These are phyloP conservation scores for Centaurea solstitialis DNA, from an alignment of 129 eudicot genomes.

Conservation along the genomic window DNA sequence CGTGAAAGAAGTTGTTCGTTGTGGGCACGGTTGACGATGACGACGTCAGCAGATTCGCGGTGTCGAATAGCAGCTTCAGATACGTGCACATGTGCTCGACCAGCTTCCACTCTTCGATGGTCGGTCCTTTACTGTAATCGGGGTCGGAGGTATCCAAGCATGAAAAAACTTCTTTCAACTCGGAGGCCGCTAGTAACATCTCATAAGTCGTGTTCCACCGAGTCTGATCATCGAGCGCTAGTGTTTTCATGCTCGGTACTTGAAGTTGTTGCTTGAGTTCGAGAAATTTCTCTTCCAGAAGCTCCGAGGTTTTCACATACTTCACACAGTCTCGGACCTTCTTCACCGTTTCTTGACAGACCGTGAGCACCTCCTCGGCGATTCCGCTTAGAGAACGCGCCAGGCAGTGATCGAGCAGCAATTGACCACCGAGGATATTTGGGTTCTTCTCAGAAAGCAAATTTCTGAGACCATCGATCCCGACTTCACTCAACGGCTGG, in stretches of 20 bases:
- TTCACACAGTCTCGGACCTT: constrained; percentile 85
- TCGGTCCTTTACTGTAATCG: constrained; percentile 75
- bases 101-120: constrained; percentile 72
- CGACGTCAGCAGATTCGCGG: constrained; percentile 62
- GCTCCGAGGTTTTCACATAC: constrained; percentile 88
- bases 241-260: constrained; percentile 70
- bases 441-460: constrained; percentile 82
- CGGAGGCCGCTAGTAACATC: constrained; percentile 79
- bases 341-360: constrained; percentile 49
- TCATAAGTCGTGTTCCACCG: constrained; percentile 94
- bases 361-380: constrained; percentile 57
- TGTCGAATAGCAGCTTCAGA: constrained; percentile 70
- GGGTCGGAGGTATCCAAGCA: constrained; percentile 81
- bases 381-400: constrained; percentile 80
- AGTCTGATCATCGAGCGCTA: constrained; percentile 71
- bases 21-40: constrained; percentile 49
- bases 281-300: constrained; percentile 74
- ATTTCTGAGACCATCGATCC: constrained; percentile 59
- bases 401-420: constrained; percentile 65
- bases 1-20: constrained; percentile 85
- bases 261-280: constrained; percentile 88
- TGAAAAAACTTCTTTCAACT: constrained; percentile 84
- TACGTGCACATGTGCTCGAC: constrained; percentile 60
- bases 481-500: constrained; percentile 54
- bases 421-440: constrained; percentile 66